Evolutionary conservation across 1,139 yeast genomes (phyloP).

Genomic region (Debaryomycetaceae sp.): DNA sequence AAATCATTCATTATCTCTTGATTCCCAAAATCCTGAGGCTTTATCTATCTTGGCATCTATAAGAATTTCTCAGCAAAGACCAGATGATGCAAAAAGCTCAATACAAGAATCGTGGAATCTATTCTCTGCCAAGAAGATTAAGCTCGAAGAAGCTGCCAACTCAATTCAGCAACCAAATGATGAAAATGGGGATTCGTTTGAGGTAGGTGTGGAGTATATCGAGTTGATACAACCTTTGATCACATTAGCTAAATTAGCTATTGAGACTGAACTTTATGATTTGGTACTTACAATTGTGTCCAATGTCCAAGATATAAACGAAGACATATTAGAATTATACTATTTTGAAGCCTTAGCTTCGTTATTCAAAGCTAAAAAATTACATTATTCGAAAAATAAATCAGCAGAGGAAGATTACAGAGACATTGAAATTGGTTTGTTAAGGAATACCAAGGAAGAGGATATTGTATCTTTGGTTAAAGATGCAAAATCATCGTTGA

Average conservation of each 20-base stretch:
- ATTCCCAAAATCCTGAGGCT: constrained; percentile 67
- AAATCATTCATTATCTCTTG: constrained; percentile 60
- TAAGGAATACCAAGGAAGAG: constrained; percentile 27
- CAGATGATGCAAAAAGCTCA: constrained; percentile 70
- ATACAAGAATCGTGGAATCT: constrained; percentile 71
- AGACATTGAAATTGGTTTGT: constrained; percentile 34
- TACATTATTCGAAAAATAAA: constrained; percentile 12
- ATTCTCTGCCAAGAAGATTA: constrained; percentile 50
- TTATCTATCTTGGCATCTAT: constrained; percentile 84
- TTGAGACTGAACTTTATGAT: constrained; percentile 74
- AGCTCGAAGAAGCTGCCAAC: constrained; percentile 45
- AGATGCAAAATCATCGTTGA: constrained; percentile 54
- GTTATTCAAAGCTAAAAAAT: constrained; percentile 53
- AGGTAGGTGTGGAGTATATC: constrained; percentile 50
- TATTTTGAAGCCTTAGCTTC: constrained; percentile 81
- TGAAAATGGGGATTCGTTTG: constrained; percentile 29
- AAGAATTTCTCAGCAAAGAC: constrained; percentile 80
- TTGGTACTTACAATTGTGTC: constrained; percentile 58
- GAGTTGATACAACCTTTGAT: constrained; percentile 68
- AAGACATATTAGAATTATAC: constrained; percentile 72
- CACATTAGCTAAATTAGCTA: constrained; percentile 67
- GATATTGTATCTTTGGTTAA: constrained; percentile 30
- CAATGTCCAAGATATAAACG: constrained; percentile 72
- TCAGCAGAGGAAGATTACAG: constrained; percentile 45
- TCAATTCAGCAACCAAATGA: constrained; percentile 13